Evolutionary conservation across 2,329 filamentous ascomycete species (phyloP).

Genomic region (Dactylellina leptospora): DNA sequence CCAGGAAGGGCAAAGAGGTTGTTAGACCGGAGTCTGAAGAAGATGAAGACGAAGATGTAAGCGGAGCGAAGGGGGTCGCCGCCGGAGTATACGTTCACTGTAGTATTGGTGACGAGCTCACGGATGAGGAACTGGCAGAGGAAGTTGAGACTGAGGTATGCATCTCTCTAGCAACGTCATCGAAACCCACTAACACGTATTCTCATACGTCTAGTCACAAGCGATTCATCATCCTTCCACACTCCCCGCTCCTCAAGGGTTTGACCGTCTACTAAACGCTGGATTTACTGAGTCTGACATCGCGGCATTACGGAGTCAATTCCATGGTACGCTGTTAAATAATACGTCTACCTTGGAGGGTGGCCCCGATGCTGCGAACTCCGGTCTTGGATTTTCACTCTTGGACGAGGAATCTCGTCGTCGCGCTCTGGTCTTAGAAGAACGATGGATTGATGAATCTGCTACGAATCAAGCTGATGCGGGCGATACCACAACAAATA

Average conservation of each 20-base stretch:
- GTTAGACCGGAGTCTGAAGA: constrained; percentile 68
- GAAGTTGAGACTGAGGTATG: constrained; percentile 66
- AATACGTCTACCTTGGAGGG: constrained; percentile 80
- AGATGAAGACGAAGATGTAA: constrained; percentile 54
- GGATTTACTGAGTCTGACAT: constrained; percentile 87
- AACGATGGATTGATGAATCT: constrained; percentile 60
- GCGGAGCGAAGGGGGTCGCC: constrained; percentile 63
- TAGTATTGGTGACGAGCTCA: constrained; percentile 81
- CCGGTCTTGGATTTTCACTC: constrained; percentile 59
- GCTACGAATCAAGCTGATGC: constrained; percentile 60
- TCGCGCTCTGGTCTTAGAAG: constrained; percentile 60
- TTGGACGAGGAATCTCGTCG: constrained; percentile 50
- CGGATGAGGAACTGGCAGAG: constrained; percentile 72
- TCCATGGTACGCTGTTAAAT: constrained; percentile 76
- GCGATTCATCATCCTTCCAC: constrained; percentile 60
- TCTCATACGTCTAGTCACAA: constrained; percentile 24
- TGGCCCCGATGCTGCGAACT: constrained; percentile 62
- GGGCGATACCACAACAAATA: constrained; percentile 60
- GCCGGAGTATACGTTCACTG: constrained; percentile 83
- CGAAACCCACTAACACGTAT: background rate
- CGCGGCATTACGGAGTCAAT: constrained; percentile 84
- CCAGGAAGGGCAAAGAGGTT: constrained; percentile 56
- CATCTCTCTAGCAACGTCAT: background rate
- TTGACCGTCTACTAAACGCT: constrained; percentile 81
- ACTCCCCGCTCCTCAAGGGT: constrained; percentile 74